Conservation (phyloP, 331 rosid genomes). For the Malus hybrid region DNA sequence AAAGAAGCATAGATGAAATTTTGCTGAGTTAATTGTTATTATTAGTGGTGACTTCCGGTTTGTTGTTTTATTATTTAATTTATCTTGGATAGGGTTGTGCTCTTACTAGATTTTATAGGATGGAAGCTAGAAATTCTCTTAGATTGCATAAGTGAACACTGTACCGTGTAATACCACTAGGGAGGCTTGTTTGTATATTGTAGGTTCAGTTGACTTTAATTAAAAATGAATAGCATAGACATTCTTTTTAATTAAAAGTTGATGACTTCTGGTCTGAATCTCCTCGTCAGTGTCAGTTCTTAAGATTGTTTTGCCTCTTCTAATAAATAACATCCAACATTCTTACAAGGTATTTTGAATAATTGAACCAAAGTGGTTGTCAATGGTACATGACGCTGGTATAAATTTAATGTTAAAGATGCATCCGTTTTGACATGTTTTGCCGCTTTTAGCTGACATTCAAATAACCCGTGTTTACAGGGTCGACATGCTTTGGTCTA, state of each 20-base stretch:
- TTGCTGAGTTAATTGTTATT: background rate
- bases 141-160: background rate
- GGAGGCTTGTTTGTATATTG: background rate
- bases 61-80: background rate
- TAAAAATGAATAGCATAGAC: background rate
- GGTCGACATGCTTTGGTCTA: constrained; percentile 82
- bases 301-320: background rate
- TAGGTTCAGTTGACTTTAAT: background rate
- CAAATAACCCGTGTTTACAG: constrained; percentile 28
- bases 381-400: background rate
- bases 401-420: background rate
- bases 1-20: background rate
- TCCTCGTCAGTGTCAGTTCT: background rate
- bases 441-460: background rate
- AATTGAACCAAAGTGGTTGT: background rate
- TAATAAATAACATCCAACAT: background rate
- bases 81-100: background rate
- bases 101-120: background rate
- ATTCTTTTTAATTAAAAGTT: background rate
- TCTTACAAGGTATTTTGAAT: background rate
- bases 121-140: background rate
- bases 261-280: background rate
- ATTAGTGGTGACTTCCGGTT: background rate
- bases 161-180: background rate
- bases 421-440: background rate